Conservation (phyloP, 768 basidiomycete species). For the Termitomyces sp. region DNA sequence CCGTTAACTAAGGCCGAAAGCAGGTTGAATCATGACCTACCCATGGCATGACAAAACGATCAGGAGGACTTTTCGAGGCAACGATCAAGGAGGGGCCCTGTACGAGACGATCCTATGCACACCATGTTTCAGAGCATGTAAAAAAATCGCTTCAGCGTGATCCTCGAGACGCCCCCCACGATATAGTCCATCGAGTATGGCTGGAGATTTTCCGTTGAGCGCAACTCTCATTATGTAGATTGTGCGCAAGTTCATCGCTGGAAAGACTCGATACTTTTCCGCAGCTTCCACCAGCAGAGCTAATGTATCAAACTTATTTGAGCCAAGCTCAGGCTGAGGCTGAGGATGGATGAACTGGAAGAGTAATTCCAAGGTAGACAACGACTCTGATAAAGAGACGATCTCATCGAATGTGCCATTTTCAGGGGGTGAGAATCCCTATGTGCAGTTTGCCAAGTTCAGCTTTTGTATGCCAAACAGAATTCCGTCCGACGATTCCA, state of each 20-base stretch:
- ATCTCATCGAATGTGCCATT: slow-evolving; percentile 7
- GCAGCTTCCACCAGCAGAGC: slow-evolving; percentile 16
- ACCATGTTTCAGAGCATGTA: slow-evolving; percentile 3
- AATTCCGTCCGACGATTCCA: slow-evolving; percentile 3
- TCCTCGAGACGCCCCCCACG: not conserved
- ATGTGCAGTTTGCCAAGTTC: not conserved
- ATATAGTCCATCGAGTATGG: not conserved
- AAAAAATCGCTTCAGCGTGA: slow-evolving; percentile 1
- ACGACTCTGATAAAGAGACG: slow-evolving; percentile 6
- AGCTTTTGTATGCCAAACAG: slow-evolving; percentile 6
- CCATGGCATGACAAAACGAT: not conserved
- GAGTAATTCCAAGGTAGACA: slow-evolving; percentile 9
- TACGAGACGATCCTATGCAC: not conserved
- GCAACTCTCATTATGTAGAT: slow-evolving; percentile 12
- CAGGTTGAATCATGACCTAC: not conserved
- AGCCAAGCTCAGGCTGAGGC: slow-evolving; percentile 5
- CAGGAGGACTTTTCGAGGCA: not conserved
- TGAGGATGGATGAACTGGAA: slow-evolving; percentile 13
- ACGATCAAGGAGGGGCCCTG: not conserved
- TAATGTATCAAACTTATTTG: slow-evolving; percentile 1
- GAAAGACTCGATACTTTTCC: slow-evolving; percentile 19
- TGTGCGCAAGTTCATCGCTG: slow-evolving; percentile 17
- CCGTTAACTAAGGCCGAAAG: not conserved
- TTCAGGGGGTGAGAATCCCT: too few relatives aligned
- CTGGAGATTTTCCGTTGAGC: not conserved